These are phyloP conservation scores for Trichoderma citrinoviride DNA, from an alignment of 2,329 filamentous ascomycete species.

Conservation along the genomic window DNA sequence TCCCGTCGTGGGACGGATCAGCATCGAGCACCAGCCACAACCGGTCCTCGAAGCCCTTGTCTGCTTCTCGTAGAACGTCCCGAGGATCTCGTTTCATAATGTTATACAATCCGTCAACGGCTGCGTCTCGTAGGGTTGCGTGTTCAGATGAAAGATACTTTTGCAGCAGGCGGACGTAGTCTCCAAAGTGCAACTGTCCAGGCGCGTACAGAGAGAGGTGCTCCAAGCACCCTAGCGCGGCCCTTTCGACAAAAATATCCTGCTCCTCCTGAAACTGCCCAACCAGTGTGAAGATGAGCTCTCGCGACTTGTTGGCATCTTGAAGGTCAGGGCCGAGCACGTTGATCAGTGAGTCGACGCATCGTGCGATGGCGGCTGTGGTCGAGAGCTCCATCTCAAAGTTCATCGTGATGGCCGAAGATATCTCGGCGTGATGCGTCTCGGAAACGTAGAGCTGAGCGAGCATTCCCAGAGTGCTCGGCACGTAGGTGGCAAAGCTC, in stretches of 20 bases:
- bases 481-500: constrained; percentile 86
- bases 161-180: constrained; percentile 82
- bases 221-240: constrained; percentile 79
- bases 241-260: constrained; percentile 66
- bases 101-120: constrained; percentile 85
- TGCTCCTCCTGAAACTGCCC: constrained; percentile 77
- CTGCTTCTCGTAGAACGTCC: constrained; percentile 74
- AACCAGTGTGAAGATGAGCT: constrained; percentile 85
- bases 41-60: constrained; percentile 80
- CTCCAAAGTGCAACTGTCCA: constrained; percentile 76
- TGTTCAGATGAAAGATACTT: constrained; percentile 69
- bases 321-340: constrained; percentile 94
- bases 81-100: constrained; percentile 90
- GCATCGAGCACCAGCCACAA: constrained; percentile 87
- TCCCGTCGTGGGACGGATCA: constrained; percentile 69
- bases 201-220: constrained; percentile 91
- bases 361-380: constrained; percentile 77
- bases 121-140: constrained; percentile 69
- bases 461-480: constrained; percentile 87
- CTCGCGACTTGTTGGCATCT: constrained; percentile 85
- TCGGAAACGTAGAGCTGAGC: constrained; percentile 91
- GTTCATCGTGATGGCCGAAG: constrained; percentile 80
- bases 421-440: constrained; percentile 81
- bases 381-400: constrained; percentile 83
- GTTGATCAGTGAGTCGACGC: constrained; percentile 93